Conservation (phyloP, 805 yeast species). For the Saccharomycopsis babjevae region DNA sequence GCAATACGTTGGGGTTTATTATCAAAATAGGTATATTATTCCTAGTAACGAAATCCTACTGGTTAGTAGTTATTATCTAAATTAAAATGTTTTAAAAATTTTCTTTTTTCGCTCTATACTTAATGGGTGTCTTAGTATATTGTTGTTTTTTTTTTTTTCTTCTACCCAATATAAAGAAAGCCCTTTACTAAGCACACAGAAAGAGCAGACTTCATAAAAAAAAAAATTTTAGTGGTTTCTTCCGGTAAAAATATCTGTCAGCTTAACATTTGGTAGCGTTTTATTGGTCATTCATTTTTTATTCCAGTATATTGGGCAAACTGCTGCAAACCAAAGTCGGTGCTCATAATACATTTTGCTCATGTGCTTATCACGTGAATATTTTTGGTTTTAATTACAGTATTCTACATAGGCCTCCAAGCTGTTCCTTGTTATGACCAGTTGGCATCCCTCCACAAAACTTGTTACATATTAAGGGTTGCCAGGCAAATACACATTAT, state of each 20-base stretch:
- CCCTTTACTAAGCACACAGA: not conserved
- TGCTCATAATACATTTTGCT: not conserved
- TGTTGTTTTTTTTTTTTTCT: not conserved
- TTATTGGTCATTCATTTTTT: not conserved
- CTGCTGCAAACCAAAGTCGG: not conserved
- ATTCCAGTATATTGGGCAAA: not conserved
- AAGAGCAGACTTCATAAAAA: not conserved
- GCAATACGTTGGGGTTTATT: not conserved
- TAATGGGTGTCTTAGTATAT: not conserved
- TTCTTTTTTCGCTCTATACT: constrained; percentile 1
- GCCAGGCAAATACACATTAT: too few relatives aligned
- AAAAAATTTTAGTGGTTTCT: not conserved
- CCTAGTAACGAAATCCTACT: too few relatives aligned
- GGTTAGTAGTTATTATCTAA: too few relatives aligned
- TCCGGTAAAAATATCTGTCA: not conserved
- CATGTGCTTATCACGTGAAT: not conserved
- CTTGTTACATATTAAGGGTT: too few relatives aligned
- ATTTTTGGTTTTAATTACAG: not conserved
- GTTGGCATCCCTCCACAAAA: too few relatives aligned
- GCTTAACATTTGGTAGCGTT: constrained; percentile 4
- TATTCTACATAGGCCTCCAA: not conserved
- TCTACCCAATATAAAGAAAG: not conserved
- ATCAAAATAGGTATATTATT: too few relatives aligned
- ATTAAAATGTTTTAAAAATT: not conserved
- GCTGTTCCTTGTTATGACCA: not conserved